These are phyloP conservation scores for Inga oerstediana DNA, from an alignment of 306 rosid species.

Conservation along the genomic window DNA sequence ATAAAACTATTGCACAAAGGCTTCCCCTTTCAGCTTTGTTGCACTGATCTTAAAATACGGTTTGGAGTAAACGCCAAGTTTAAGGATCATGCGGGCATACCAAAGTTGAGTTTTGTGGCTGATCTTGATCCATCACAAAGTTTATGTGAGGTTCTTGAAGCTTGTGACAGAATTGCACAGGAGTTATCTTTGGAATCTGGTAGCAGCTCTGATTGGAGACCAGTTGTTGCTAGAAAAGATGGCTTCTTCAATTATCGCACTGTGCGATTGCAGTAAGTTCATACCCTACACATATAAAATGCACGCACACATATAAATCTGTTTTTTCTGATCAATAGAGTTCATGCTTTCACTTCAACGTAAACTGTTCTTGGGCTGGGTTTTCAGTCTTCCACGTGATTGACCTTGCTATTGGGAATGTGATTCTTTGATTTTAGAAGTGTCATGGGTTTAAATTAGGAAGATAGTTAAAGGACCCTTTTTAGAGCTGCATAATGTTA, in stretches of 20 bases:
- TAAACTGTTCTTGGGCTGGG: not conserved
- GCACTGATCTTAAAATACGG: constrained; percentile 72
- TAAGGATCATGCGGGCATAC: constrained; percentile 74
- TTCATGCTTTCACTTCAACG: constrained; percentile 21
- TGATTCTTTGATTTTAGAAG: not conserved
- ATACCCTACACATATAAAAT: not conserved
- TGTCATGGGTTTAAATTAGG: constrained; percentile 7
- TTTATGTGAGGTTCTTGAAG: constrained; percentile 77
- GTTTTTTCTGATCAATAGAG: constrained; percentile 16
- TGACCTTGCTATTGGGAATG: not conserved
- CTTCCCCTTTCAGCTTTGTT: constrained; percentile 61
- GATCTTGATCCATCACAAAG: constrained; percentile 59
- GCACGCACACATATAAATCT: not conserved
- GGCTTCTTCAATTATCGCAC: constrained; percentile 80
- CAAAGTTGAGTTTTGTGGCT: constrained; percentile 70
- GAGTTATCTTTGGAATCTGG: constrained; percentile 61
- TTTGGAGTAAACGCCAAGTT: constrained; percentile 82
- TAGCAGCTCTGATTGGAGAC: constrained; percentile 79
- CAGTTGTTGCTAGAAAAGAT: constrained; percentile 66
- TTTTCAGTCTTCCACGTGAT: constrained; percentile 8
- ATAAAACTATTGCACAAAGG: constrained; percentile 71
- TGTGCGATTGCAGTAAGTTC: constrained; percentile 90
- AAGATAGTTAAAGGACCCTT: constrained; percentile 10
- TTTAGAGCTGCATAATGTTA: not conserved
- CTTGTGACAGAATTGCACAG: constrained; percentile 64